Evolutionary conservation across 257 asterid species (phyloP).

Genomic region (Capsicum baccatum): DNA sequence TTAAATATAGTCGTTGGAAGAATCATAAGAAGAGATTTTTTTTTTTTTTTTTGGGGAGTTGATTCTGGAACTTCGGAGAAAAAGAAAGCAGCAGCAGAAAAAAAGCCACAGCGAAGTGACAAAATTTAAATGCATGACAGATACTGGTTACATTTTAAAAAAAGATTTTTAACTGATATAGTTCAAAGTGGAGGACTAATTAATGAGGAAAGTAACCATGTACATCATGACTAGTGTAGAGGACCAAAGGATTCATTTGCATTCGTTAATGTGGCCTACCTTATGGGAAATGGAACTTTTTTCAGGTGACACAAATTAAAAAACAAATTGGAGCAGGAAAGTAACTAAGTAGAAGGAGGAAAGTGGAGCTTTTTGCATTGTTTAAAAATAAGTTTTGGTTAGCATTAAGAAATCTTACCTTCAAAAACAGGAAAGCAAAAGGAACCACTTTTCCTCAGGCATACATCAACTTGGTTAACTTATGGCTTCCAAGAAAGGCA

Average conservation of each 20-base stretch:
- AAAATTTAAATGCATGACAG: not conserved
- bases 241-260: slow-evolving; percentile 18
- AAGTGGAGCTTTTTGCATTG: not conserved
- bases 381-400: not conserved
- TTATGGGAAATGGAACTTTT: not conserved
- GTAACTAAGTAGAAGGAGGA: not conserved
- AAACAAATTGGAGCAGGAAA: not conserved
- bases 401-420: slow-evolving; percentile 23
- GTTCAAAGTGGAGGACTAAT: not conserved
- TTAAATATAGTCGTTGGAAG: too few relatives aligned
- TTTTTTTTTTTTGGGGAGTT: too few relatives aligned
- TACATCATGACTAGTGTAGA: not conserved
- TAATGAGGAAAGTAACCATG: not conserved
- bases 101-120: not conserved
- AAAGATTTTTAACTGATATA: not conserved
- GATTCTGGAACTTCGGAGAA: not conserved
- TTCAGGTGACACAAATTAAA: not conserved
- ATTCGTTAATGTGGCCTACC: not conserved
- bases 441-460: slow-evolving; percentile 13
- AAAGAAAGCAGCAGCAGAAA: not conserved
- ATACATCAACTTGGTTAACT: slow-evolving; percentile 24
- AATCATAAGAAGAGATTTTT: too few relatives aligned
- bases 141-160: not conserved
- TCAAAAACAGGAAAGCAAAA: slow-evolving; percentile 24
- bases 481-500: slow-evolving; percentile 34